Percentiles rank a stretch among this genome's conserved stretches.
Evolutionary conservation across 2,329 filamentous ascomycete species (phyloP).

Genomic region (Pochonia chlamydosporia): DNA sequence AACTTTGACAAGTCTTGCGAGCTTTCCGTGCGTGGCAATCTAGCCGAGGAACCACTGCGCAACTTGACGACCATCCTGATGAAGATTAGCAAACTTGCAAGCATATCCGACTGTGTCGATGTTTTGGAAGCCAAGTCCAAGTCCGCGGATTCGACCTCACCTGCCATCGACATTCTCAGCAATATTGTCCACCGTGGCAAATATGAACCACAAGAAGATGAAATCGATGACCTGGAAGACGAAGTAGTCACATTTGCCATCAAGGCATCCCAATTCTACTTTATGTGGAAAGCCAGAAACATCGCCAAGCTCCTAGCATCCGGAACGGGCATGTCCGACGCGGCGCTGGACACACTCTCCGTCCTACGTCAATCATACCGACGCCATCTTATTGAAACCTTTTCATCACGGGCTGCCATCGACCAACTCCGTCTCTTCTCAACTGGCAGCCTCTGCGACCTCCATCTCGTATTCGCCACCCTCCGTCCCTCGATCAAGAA

Average conservation of each 20-base stretch:
- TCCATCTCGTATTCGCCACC: conserved; percentile 73
- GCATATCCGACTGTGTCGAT: conserved; percentile 71
- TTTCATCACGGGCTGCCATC: conserved; percentile 62
- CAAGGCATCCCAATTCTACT: conserved; percentile 76
- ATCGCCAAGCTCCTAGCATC: conserved; percentile 50
- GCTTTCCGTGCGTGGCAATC: conserved; percentile 63
- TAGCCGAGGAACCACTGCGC: conserved; percentile 58
- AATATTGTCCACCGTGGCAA: conserved; percentile 69
- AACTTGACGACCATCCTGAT: conserved; percentile 69
- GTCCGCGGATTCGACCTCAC: conserved; percentile 40
- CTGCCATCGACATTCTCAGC: conserved; percentile 63
- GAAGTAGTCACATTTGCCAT: conserved; percentile 71
- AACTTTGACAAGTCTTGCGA: conserved; percentile 66
- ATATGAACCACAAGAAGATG: conserved; percentile 61
- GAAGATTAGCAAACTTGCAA: conserved; percentile 75
- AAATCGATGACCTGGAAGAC: conserved; percentile 72
- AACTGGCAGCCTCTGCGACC: conserved; percentile 71
- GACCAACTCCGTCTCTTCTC: conserved; percentile 75
- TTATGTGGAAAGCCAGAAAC: conserved; percentile 82
- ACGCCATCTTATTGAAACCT: conserved; percentile 59
- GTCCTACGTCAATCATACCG: conserved; percentile 51
- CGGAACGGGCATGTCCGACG: conserved; percentile 48
- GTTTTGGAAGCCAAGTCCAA: conserved; percentile 60
- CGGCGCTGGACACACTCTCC: conserved; percentile 56
- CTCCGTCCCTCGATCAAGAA: conserved; percentile 52